These are phyloP conservation scores for Trichosanthes truncata DNA, from an alignment of 306 rosid genomes.

Conservation along the genomic window DNA sequence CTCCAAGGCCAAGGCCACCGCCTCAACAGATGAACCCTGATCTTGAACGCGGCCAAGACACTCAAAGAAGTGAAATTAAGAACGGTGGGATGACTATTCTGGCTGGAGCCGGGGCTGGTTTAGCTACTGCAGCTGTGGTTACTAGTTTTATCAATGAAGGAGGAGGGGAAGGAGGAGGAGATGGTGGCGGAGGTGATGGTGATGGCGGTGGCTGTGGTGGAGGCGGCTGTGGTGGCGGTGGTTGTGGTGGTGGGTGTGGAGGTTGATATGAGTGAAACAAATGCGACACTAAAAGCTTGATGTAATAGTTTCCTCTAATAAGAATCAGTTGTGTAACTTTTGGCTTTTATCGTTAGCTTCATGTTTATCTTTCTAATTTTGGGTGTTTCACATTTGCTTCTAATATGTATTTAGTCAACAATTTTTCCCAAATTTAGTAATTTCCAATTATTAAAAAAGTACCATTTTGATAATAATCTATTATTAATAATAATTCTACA, in stretches of 20 bases:
- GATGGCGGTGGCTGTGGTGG: not conserved
- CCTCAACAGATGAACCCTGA: not conserved
- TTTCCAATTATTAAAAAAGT: too few species aligned
- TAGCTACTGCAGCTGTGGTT: conserved; percentile 9
- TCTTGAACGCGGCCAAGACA: conserved; percentile 6
- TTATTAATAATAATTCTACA: too few species aligned
- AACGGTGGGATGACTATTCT: conserved; percentile 20
- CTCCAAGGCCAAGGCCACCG: not conserved
- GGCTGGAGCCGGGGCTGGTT: conserved; percentile 16
- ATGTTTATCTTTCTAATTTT: not conserved
- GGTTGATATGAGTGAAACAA: not conserved
- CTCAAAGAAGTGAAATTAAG: not conserved
- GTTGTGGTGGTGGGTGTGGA: not conserved
- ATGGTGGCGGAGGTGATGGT: not conserved
- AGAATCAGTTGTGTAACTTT: not conserved
- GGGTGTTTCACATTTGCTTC: too few species aligned
- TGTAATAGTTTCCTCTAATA: not conserved
- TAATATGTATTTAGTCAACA: too few species aligned
- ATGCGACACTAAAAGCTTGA: not conserved
- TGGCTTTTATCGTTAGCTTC: not conserved
- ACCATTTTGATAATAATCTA: not conserved
- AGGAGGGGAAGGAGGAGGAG: not conserved
- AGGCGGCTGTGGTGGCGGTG: not conserved
- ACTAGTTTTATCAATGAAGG: not conserved
- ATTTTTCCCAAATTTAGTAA: too few species aligned